Conservation (phyloP, 2,329 filamentous ascomycete genomes). For the Aspergillus awamori region DNA sequence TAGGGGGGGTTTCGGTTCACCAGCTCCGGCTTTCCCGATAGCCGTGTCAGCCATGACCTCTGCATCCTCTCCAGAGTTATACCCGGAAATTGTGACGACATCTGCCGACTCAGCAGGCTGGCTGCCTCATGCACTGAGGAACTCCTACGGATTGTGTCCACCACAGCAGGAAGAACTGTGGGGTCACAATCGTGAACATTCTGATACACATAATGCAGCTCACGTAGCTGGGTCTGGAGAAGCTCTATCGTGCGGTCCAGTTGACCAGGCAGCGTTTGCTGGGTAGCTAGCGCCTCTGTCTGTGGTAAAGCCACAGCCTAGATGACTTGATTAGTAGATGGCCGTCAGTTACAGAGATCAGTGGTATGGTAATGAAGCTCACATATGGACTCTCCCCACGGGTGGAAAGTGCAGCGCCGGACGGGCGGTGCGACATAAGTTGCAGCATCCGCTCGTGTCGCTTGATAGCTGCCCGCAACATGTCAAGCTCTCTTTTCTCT, state of each 20-base stretch:
- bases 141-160: constrained; percentile 5
- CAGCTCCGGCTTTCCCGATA: constrained; percentile 4
- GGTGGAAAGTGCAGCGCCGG: background rate
- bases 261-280: background rate
- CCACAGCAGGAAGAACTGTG: background rate
- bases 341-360: background rate
- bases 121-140: constrained; percentile 3
- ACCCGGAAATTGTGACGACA: background rate
- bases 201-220: constrained; percentile 2
- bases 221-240: background rate
- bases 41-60: constrained; percentile 1
- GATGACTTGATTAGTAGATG: background rate
- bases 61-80: constrained; percentile 4
- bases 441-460: constrained; percentile 7
- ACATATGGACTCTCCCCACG: background rate
- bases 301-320: background rate
- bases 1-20: background rate
- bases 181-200: constrained; percentile 3
- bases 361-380: background rate
- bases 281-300: background rate
- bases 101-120: background rate
- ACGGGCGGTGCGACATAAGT: constrained; percentile 1
- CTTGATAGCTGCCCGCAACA: constrained; percentile 1
- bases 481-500: constrained; percentile 1
- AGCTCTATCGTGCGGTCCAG: background rate